Evolutionary conservation across 139 green algal genomes (phyloP).

Genomic region (Tetradesmus obliquus): DNA sequence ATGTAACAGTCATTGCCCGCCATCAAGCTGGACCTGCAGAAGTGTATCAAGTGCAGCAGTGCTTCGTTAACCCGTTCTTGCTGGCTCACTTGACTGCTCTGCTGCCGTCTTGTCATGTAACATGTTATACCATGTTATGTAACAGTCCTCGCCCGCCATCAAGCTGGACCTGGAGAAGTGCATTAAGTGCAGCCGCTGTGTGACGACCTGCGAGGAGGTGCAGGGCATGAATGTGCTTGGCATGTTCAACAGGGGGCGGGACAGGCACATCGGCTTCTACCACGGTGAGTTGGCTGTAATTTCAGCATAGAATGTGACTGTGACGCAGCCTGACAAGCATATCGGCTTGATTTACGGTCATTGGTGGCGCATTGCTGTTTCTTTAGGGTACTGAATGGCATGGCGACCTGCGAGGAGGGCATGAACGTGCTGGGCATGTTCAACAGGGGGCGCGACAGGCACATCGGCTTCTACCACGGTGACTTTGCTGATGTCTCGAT

Average conservation of each 20-base stretch:
- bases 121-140: neutral
- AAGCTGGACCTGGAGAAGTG: slow-evolving; percentile 68
- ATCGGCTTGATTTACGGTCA: too few species aligned
- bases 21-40: too few species aligned
- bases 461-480: slow-evolving; percentile 35
- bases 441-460: slow-evolving; percentile 45
- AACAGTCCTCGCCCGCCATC: slow-evolving; percentile 48
- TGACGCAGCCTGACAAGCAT: too few species aligned
- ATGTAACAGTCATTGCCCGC: too few species aligned
- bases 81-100: too few species aligned
- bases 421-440: slow-evolving; percentile 64
- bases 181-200: slow-evolving; percentile 63
- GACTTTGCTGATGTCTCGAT: too few species aligned
- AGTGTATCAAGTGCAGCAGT: too few species aligned
- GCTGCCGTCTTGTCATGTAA: neutral
- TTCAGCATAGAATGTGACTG: too few species aligned
- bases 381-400: too few species aligned
- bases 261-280: slow-evolving; percentile 55
- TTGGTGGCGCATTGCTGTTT: too few species aligned
- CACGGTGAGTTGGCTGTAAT: neutral
- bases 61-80: too few species aligned
- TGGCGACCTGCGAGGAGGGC: slow-evolving; percentile 42
- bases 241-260: slow-evolving; percentile 48
- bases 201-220: slow-evolving; percentile 54
- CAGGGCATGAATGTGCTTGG: slow-evolving; percentile 68